Percentiles rank a stretch among this genome's conserved stretches.
Conservation (phyloP, 306 rosid species). For the Pyrus pyrifolia region DNA sequence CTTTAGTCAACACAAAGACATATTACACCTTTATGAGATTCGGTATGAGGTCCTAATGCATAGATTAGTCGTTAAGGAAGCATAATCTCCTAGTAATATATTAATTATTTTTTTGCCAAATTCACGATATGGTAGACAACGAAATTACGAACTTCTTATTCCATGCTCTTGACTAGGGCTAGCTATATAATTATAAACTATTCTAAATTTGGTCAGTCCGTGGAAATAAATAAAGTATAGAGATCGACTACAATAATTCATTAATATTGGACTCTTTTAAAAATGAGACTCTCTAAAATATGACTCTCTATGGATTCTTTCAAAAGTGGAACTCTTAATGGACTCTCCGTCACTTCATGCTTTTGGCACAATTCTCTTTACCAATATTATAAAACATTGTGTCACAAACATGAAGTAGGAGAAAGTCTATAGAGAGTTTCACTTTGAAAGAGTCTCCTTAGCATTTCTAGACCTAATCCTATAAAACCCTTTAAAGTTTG, state of each 20-base stretch:
- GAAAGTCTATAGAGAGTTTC: too few relatives aligned
- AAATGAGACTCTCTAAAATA: too few relatives aligned
- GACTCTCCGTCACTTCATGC: too few relatives aligned
- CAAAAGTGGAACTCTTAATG: too few relatives aligned
- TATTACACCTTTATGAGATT: not conserved
- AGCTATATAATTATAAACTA: not conserved
- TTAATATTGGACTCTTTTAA: not conserved
- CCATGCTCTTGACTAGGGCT: not conserved
- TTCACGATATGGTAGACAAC: not conserved
- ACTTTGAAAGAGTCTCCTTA: too few relatives aligned
- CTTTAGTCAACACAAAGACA: slow-evolving; percentile 4
- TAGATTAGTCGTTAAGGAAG: not conserved
- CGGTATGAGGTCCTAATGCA: slow-evolving; percentile 1
- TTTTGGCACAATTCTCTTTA: too few relatives aligned
- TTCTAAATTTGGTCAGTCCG: not conserved
- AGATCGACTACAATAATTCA: not conserved
- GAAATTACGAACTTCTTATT: not conserved
- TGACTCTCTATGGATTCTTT: accelerated
- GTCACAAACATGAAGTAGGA: too few relatives aligned
- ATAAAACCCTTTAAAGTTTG: not conserved
- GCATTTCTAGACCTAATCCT: not conserved
- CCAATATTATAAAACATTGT: too few relatives aligned
- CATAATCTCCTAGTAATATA: slow-evolving; percentile 2
- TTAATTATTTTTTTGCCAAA: not conserved
- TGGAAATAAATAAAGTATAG: not conserved